Evolutionary conservation across 2,329 filamentous ascomycete species (phyloP).

Genomic region (Thermothelomyces thermophilus): DNA sequence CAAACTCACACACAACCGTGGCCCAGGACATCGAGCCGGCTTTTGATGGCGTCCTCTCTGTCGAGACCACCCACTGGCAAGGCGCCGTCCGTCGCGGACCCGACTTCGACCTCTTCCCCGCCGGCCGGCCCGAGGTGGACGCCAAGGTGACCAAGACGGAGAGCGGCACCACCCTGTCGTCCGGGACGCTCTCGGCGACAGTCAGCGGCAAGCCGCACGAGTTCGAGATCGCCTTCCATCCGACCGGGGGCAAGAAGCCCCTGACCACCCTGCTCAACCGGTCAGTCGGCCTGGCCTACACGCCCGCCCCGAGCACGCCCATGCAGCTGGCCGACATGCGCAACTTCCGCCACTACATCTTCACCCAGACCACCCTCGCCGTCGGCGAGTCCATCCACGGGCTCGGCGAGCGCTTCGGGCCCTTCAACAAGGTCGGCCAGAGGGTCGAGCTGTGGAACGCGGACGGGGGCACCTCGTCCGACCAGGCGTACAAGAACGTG

Average conservation of each 20-base stretch:
- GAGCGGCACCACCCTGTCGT: slow-evolving; percentile 42
- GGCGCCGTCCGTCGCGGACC: slow-evolving; percentile 47
- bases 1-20: background rate
- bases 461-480: slow-evolving; percentile 59
- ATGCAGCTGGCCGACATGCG: slow-evolving; percentile 48
- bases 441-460: slow-evolving; percentile 58
- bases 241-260: slow-evolving; percentile 40
- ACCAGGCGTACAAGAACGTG: slow-evolving; percentile 67
- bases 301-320: slow-evolving; percentile 44
- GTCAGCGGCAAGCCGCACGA: slow-evolving; percentile 41
- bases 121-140: slow-evolving; percentile 39
- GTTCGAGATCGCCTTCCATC: slow-evolving; percentile 52
- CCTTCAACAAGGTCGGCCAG: slow-evolving; percentile 71
- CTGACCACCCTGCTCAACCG: slow-evolving; percentile 50
- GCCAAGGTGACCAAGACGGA: slow-evolving; percentile 36
- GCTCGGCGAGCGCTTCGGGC: slow-evolving; percentile 68
- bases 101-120: slow-evolving; percentile 52
- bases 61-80: slow-evolving; percentile 52
- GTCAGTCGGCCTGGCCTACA: slow-evolving; percentile 52
- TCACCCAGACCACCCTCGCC: slow-evolving; percentile 47
- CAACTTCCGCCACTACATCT: slow-evolving; percentile 49
- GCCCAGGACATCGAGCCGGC: slow-evolving; percentile 47
- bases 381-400: slow-evolving; percentile 65
- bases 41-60: slow-evolving; percentile 52
- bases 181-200: slow-evolving; percentile 48